Base-by-base conservation (phyloP, 352 stramenopile genomes). In the Phytophthora fragariae region DNA sequence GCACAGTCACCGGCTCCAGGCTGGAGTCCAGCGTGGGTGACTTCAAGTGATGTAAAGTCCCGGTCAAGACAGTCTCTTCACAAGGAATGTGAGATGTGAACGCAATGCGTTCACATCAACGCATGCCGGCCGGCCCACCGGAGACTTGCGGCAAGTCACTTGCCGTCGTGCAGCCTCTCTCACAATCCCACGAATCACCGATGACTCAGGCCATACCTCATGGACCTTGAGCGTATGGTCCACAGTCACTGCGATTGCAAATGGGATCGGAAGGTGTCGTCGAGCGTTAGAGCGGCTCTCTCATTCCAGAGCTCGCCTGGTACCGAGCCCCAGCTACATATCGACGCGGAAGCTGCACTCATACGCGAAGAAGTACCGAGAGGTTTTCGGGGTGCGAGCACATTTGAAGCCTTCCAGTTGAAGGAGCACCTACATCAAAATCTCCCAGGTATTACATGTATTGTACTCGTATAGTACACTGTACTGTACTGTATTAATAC, bases 81-180 rank as follows among this genome's bases (percentile, higher is more conserved):
- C 2, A 19, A 47, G 11, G 41, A 27, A 74, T 65, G 60, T 61
- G 60, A 56, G 60, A 64, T 68, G 59, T 73, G 67, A 44, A 49
- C 39, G n/a, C 11, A n/a, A n/a, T n/a, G n/a, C n/a, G n/a, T n/a
- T n/a, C n/a, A n/a, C n/a, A n/a, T n/a, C n/a, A n/a, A n/a, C n/a
- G n/a, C n/a, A 27, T 63, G 60, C 67, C 63, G 62, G 29, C 39
- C 57, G 53, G 49, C 49, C 39, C 64, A 63, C 19, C 57, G 19
- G 67, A 69, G 60, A 68, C 58, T 72, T 64, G 66, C n/a, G 46
- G 27, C 27, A 31, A 31, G 3, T 41, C 35, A 14, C 12, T 14
- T 41, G 35, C 3, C 35, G 8, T 14, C 8, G 6, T 39, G 33
- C 33, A 39, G 57, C 62, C 50, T 11, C 52, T 50, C 52, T 50